phyloP scores from a whole-genome alignment of 768 basidiomycete genomes.

The Tylopilus plumbeoviolaceoides region DNA sequence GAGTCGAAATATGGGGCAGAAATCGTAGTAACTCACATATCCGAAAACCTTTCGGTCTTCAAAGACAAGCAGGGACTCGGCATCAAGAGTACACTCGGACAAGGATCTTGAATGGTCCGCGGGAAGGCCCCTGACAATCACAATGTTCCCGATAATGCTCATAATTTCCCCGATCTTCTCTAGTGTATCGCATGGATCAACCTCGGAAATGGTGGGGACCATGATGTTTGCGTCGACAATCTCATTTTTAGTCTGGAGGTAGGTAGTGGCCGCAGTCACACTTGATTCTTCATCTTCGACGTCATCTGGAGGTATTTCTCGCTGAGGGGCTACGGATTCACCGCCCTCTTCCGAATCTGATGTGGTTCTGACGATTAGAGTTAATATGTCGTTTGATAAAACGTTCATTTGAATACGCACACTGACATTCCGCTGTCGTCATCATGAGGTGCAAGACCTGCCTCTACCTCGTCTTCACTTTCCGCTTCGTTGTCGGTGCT shows the following conservation, averaged over 20 bases:
- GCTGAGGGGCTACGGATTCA: conserved; percentile 3
- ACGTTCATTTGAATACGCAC: conserved; percentile 16
- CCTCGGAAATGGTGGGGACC: conserved; percentile 60
- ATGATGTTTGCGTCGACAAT: conserved; percentile 51
- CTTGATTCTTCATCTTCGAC: conserved; percentile 53
- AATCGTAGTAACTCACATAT: conserved; percentile 53
- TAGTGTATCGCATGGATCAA: conserved; percentile 60
- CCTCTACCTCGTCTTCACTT: conserved; percentile 74
- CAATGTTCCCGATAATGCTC: conserved; percentile 67
- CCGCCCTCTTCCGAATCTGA: conserved; percentile 20
- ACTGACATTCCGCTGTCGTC: conserved; percentile 30
- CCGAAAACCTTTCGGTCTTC: conserved; percentile 88
- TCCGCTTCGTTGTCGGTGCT: conserved; percentile 51
- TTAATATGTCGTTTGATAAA: conserved; percentile 12
- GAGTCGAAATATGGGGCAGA: conserved; percentile 12
- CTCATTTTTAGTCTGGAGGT: conserved; percentile 71
- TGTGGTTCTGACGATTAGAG: conserved; percentile 22
- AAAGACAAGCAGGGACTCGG: conserved; percentile 87
- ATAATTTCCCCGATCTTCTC: conserved; percentile 77
- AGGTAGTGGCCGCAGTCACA: conserved; percentile 36
- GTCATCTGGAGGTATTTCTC: conserved; percentile 17
- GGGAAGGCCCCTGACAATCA: conserved; percentile 64
- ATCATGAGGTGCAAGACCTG: conserved; percentile 46
- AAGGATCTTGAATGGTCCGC: conserved; percentile 41
- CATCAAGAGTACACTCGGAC: conserved; percentile 71